Evolutionary conservation across 257 asterid species (phyloP), one percentile per base, ranked within the genome.

Genomic region (Forsythia suspensa): DNA sequence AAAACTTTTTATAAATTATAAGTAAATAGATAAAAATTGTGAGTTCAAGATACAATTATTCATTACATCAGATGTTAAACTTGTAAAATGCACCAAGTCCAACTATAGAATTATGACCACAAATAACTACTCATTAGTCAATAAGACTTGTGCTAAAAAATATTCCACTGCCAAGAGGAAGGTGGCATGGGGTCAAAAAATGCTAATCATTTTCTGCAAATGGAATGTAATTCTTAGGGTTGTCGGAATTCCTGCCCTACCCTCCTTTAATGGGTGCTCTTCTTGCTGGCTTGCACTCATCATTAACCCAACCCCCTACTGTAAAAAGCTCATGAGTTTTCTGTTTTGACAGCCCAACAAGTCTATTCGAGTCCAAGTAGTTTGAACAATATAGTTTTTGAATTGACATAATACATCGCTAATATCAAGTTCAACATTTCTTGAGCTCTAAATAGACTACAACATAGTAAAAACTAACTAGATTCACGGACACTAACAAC

Each of bases 401-500:
- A 20, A 59, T 20, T 59, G 3, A 48, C 16, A 59, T 6, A n/a
- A 57, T 57, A 57, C 34, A 21, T 61, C 37, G 8, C 34, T 16
- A 52, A 16, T 52, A 16, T 52, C 63, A 24, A 6, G 36, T 46
- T 13, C 18, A 78, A 78, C 65, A 69, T 9, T 41, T 65, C 37
- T 70, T 11, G 40, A 67, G 67, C 24, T 66, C 29, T 36, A 73
- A 61, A 74, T 21, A 36, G 46, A 44, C 18, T 67, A 67, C 20
- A 61, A 74, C 15, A 44, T 44, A 11, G 51, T 44, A 44, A 44
- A 10, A 66, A 76, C 34, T 29, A 29, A 40, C 75, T 68, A 80
- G 73, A 51, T 76, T 72, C 81, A 77, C 77, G 67, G 29, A 57
- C 70, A 24, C 68, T 69, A 68, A 34, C 16, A 9, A 15, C 29